Evolutionary conservation across 2,329 filamentous ascomycete genomes (phyloP).

Genomic region (Colletotrichum sp.): DNA sequence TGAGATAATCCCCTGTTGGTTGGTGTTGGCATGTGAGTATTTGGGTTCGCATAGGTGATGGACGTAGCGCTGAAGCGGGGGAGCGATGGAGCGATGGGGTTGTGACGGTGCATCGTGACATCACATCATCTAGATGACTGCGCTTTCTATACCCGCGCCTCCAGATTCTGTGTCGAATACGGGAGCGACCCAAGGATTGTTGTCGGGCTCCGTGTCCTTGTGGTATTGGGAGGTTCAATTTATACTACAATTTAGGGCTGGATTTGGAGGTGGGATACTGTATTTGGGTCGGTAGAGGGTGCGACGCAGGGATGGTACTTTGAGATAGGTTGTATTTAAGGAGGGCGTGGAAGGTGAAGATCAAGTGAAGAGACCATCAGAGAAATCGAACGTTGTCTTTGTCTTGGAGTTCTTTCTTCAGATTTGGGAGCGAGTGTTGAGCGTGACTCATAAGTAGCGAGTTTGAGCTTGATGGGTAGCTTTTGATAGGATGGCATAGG

Average conservation of each 20-base stretch:
- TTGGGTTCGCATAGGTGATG: accelerated
- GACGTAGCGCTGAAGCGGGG: neutral
- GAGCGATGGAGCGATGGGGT: too few relatives aligned
- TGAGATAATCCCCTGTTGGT: neutral
- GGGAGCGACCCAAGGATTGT: neutral
- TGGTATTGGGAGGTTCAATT: accelerated
- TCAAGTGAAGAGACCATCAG: neutral
- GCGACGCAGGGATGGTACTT: too few relatives aligned
- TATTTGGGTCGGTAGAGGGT: neutral
- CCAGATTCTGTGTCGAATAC: neutral
- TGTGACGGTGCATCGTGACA: neutral
- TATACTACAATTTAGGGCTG: neutral
- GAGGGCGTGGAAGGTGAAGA: neutral
- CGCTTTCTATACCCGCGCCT: neutral
- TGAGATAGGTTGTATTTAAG: neutral
- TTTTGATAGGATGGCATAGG: too few relatives aligned
- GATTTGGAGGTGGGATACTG: neutral
- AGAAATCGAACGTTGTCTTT: too few relatives aligned
- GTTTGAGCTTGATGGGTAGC: too few relatives aligned
- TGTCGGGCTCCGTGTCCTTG: neutral
- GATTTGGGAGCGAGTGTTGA: too few relatives aligned
- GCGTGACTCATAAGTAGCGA: too few relatives aligned
- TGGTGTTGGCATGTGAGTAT: neutral
- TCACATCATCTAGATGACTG: neutral
- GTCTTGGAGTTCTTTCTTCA: too few relatives aligned